Evolutionary conservation across 495 filamentous ascomycete species (phyloP).

Genomic region (Annulohypoxylon stygium): DNA sequence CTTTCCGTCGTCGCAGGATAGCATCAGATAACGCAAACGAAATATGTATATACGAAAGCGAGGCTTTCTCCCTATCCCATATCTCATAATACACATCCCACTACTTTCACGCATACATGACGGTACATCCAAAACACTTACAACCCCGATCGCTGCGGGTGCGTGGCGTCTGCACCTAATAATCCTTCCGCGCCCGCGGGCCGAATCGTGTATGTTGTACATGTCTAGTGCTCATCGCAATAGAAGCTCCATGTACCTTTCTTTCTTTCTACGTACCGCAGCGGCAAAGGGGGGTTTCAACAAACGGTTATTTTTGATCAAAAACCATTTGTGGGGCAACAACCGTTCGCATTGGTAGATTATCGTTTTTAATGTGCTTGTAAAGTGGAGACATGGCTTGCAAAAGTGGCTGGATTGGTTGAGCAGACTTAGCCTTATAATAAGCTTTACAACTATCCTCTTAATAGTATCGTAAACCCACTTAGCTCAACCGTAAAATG

Average conservation of each 20-base stretch:
- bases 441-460: too few relatives aligned
- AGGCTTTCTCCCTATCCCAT: neutral
- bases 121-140: neutral
- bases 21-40: slow-evolving; percentile 14
- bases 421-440: too few relatives aligned
- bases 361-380: too few relatives aligned
- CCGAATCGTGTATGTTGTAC: slow-evolving; percentile 39
- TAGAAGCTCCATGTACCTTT: neutral
- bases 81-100: neutral
- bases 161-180: slow-evolving; percentile 33
- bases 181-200: slow-evolving; percentile 43
- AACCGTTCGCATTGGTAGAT: too few relatives aligned
- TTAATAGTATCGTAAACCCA: too few relatives aligned
- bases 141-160: slow-evolving; percentile 4
- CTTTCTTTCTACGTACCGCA: neutral
- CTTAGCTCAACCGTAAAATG: too few relatives aligned
- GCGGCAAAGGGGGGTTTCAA: too few relatives aligned
- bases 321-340: too few relatives aligned
- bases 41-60: neutral
- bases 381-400: too few relatives aligned
- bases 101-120: neutral
- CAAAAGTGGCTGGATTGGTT: too few relatives aligned
- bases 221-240: neutral
- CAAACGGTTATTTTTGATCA: too few relatives aligned
- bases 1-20: slow-evolving; percentile 17